phyloP scores from a whole-genome alignment of 2,329 filamentous ascomycete genomes.

The Ramularia endophylla region DNA sequence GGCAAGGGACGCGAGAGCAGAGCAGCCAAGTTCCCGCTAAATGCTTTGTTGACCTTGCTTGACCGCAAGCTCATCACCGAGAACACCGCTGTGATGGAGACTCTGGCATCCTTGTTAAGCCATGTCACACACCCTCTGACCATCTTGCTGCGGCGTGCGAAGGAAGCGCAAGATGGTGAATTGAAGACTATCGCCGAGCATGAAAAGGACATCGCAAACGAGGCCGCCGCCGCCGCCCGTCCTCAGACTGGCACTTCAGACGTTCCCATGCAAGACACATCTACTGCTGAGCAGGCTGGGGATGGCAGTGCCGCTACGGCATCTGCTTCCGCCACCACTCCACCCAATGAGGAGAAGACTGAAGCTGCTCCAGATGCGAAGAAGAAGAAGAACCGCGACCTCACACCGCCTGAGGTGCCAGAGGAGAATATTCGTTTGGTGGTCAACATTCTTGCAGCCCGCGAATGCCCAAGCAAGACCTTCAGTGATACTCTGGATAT shows the following conservation, averaged over 20 bases:
- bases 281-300: slow-evolving; percentile 3
- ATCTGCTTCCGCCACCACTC: slow-evolving; percentile 5
- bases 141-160: slow-evolving; percentile 74
- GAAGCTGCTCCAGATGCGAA: slow-evolving; percentile 35
- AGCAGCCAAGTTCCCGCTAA: slow-evolving; percentile 82
- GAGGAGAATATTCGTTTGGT: slow-evolving; percentile 85
- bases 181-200: slow-evolving; percentile 24
- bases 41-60: slow-evolving; percentile 78
- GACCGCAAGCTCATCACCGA: slow-evolving; percentile 96
- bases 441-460: slow-evolving; percentile 92
- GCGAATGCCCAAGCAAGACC: slow-evolving; percentile 94
- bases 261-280: slow-evolving; percentile 23
- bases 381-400: slow-evolving; percentile 55
- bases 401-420: slow-evolving; percentile 79
- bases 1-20: slow-evolving; percentile 83
- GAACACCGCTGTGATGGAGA: slow-evolving; percentile 94
- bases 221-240: slow-evolving; percentile 22
- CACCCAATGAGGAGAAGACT: slow-evolving; percentile 3
- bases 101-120: slow-evolving; percentile 78
- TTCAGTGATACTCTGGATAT: slow-evolving; percentile 97
- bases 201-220: slow-evolving; percentile 31
- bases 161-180: slow-evolving; percentile 55
- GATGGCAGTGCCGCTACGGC: neutral
- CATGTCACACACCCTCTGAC: slow-evolving; percentile 83
- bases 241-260: slow-evolving; percentile 19